These are phyloP conservation scores for Marsdenia floribunda DNA, from an alignment of 257 asterid species.

Conservation along the genomic window DNA sequence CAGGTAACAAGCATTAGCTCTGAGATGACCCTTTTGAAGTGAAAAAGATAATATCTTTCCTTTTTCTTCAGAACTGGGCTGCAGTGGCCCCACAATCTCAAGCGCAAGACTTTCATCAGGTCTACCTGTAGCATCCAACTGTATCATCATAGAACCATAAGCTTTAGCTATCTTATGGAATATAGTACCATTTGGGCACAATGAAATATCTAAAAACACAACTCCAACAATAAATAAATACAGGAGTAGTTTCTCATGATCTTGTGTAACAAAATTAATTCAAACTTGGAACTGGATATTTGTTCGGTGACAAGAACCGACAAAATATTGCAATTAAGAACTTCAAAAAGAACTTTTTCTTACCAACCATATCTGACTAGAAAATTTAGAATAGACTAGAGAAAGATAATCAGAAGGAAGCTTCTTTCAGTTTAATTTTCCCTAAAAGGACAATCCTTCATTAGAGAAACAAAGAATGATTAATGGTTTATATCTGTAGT, in stretches of 20 bases:
- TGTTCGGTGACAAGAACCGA: not conserved
- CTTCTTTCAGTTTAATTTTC: not conserved
- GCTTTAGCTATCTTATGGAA: conserved; percentile 8
- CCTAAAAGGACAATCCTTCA: not conserved
- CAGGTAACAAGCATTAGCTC: conserved; percentile 70
- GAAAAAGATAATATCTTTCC: conserved; percentile 81
- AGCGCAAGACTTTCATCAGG: conserved; percentile 94
- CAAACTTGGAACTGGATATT: not conserved
- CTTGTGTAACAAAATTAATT: not conserved
- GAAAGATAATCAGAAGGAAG: not conserved
- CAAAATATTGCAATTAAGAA: not conserved
- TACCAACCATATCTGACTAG: not conserved
- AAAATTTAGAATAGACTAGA: not conserved
- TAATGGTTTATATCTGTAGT: not conserved
- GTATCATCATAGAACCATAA: conserved; percentile 30
- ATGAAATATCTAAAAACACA: not conserved
- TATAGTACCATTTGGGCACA: not conserved
- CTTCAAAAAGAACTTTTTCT: not conserved
- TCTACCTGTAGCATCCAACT: conserved; percentile 96
- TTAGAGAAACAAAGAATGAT: not conserved
- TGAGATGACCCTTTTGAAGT: conserved; percentile 94
- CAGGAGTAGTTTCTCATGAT: not conserved
- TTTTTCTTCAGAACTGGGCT: conserved; percentile 72
- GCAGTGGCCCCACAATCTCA: conserved; percentile 88
- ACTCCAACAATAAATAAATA: not conserved